These are phyloP conservation scores for Acer yangbiense DNA, from an alignment of 345 rosid genomes.

Conservation along the genomic window DNA sequence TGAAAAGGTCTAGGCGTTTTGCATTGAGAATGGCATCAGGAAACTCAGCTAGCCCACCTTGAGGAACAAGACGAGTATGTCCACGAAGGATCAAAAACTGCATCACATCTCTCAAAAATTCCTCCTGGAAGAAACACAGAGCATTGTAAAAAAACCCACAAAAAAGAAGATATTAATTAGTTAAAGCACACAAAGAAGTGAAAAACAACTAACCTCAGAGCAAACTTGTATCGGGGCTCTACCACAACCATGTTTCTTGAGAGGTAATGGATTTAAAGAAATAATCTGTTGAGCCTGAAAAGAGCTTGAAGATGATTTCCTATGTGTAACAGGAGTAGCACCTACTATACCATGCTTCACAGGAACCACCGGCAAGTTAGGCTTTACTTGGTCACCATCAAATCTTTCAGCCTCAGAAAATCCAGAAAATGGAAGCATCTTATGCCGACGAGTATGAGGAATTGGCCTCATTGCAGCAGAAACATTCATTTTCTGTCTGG, in stretches of 20 bases:
- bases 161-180: not conserved
- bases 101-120: slow-evolving; percentile 96
- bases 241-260: slow-evolving; percentile 97
- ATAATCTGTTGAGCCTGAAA: slow-evolving; percentile 90
- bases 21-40: slow-evolving; percentile 97
- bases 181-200: not conserved
- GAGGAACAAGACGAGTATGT: slow-evolving; percentile 96
- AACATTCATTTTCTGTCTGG: slow-evolving; percentile 47
- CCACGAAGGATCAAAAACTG: slow-evolving; percentile 93
- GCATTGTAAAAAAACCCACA: not conserved
- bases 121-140: slow-evolving; percentile 63
- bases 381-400: slow-evolving; percentile 73
- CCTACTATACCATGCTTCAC: slow-evolving; percentile 59
- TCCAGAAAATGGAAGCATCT: slow-evolving; percentile 79
- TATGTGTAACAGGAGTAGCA: slow-evolving; percentile 58
- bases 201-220: slow-evolving; percentile 71
- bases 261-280: slow-evolving; percentile 87
- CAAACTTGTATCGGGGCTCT: slow-evolving; percentile 93
- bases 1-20: slow-evolving; percentile 94
- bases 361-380: slow-evolving; percentile 58
- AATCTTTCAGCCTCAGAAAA: slow-evolving; percentile 70
- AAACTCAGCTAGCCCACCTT: slow-evolving; percentile 88
- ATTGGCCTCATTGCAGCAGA: slow-evolving; percentile 89
- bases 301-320: slow-evolving; percentile 78
- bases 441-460: slow-evolving; percentile 76